phyloP scores from a whole-genome alignment of 805 yeast species.

The Sugiyamaella smithiae region DNA sequence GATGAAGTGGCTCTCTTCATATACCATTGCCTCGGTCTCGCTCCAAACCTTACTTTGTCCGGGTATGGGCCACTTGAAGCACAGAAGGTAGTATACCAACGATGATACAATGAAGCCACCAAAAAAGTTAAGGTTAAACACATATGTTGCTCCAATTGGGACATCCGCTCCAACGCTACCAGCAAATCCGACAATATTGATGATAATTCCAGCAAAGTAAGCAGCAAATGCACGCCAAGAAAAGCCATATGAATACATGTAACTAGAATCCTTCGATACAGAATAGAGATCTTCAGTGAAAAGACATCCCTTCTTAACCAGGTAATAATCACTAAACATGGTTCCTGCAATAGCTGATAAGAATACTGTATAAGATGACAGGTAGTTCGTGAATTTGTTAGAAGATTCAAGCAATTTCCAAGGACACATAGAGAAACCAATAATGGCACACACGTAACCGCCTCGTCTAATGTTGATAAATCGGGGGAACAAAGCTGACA shows the following conservation, averaged over 20 bases:
- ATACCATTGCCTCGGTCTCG: slow-evolving; percentile 16
- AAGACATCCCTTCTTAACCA: slow-evolving; percentile 71
- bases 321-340: slow-evolving; percentile 55
- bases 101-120: slow-evolving; percentile 67
- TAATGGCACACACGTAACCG: slow-evolving; percentile 67
- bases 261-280: slow-evolving; percentile 44
- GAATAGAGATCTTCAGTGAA: slow-evolving; percentile 62
- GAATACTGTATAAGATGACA: slow-evolving; percentile 80
- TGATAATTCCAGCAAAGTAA: slow-evolving; percentile 73
- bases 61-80: slow-evolving; percentile 27
- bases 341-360: slow-evolving; percentile 82
- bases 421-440: slow-evolving; percentile 73
- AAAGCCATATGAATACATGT: slow-evolving; percentile 65
- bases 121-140: slow-evolving; percentile 72
- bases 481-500: slow-evolving; percentile 48
- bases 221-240: slow-evolving; percentile 86
- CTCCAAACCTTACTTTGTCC: slow-evolving; percentile 18
- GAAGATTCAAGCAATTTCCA: slow-evolving; percentile 75
- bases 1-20: slow-evolving; percentile 10
- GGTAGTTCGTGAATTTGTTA: slow-evolving; percentile 71
- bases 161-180: slow-evolving; percentile 75
- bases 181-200: slow-evolving; percentile 84
- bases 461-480: slow-evolving; percentile 68
- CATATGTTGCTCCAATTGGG: slow-evolving; percentile 72
- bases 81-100: slow-evolving; percentile 51